A percentile compares a stretch with the other conserved stretches of the same genome.
Conservation (phyloP, 2,329 filamentous ascomycete species). For the Aspergillus sp. region DNA sequence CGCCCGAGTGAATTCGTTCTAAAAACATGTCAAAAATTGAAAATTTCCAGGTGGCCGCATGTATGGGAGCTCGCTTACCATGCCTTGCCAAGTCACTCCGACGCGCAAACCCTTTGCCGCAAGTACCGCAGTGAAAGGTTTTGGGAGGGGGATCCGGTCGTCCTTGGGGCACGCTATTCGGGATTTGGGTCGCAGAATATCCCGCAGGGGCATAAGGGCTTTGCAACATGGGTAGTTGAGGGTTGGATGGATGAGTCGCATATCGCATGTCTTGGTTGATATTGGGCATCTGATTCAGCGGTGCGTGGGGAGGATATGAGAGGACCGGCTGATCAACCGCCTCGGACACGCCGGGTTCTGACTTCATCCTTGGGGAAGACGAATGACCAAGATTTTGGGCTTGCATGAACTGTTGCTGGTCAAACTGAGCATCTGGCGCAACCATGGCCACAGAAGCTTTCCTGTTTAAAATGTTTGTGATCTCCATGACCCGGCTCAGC, state of each 20-base stretch:
- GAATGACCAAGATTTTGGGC: constrained; percentile 38
- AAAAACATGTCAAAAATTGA: constrained; percentile 1
- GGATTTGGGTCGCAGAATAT: constrained; percentile 50
- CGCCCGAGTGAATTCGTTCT: constrained; percentile 95
- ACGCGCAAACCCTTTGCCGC: constrained; percentile 86
- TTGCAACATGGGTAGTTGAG: constrained; percentile 55
- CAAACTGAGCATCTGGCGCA: constrained; percentile 44
- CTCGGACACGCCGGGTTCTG: constrained; percentile 59
- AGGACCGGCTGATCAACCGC: constrained; percentile 56
- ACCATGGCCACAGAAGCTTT: constrained; percentile 48
- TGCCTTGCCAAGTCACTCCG: constrained; percentile 92
- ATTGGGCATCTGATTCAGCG: constrained; percentile 52
- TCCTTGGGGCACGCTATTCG: constrained; percentile 45
- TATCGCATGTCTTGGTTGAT: constrained; percentile 56
- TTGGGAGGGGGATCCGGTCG: constrained; percentile 60
- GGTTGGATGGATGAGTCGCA: constrained; percentile 52
- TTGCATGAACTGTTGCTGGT: constrained; percentile 47
- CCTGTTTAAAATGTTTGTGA: constrained; percentile 53
- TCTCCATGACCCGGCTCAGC: constrained; percentile 50
- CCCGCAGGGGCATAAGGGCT: constrained; percentile 53
- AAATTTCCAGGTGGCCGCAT: not conserved
- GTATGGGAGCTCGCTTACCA: constrained; percentile 61
- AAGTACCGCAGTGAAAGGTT: constrained; percentile 85
- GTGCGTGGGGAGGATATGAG: constrained; percentile 58
- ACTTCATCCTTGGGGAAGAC: constrained; percentile 56